phyloP scores from a whole-genome alignment of 169 alveolate species.

The Plasmodium falciparum region DNA sequence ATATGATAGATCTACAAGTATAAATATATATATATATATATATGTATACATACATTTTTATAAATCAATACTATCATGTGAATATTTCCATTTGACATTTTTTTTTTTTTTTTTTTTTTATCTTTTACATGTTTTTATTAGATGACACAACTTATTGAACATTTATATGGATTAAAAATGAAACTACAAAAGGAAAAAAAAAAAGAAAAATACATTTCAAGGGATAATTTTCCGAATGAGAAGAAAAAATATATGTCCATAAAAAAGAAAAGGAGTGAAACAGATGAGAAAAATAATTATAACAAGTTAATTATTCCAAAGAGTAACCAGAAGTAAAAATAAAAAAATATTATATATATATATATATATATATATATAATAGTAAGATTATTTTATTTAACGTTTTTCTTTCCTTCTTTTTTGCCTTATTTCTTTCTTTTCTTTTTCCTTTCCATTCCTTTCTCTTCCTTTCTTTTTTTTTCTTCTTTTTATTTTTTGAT shows the following conservation, averaged over 20 bases:
- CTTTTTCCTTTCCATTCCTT: no score
- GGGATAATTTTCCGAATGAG: neutral
- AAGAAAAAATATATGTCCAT: neutral
- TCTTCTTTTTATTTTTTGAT: neutral
- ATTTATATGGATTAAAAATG: slow-evolving; percentile 40
- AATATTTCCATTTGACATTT: neutral
- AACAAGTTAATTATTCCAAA: neutral
- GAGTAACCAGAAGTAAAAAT: neutral
- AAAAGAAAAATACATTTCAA: slow-evolving; percentile 6
- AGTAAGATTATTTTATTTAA: neutral
- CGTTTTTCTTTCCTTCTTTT: neutral
- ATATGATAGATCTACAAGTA: neutral
- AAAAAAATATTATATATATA: neutral
- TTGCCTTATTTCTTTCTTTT: no score
- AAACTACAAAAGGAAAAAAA: slow-evolving; percentile 59
- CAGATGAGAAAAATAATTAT: neutral
- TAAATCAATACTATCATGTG: neutral
- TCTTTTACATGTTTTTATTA: neutral
- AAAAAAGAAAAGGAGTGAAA: slow-evolving; percentile 8
- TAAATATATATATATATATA: neutral
- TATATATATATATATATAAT: neutral
- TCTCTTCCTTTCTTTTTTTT: no score
- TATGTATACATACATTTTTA: neutral
- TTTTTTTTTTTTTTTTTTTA: neutral
- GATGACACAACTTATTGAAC: slow-evolving; percentile 55